Conservation (phyloP, 306 rosid species). For the Vigna unguiculata region DNA sequence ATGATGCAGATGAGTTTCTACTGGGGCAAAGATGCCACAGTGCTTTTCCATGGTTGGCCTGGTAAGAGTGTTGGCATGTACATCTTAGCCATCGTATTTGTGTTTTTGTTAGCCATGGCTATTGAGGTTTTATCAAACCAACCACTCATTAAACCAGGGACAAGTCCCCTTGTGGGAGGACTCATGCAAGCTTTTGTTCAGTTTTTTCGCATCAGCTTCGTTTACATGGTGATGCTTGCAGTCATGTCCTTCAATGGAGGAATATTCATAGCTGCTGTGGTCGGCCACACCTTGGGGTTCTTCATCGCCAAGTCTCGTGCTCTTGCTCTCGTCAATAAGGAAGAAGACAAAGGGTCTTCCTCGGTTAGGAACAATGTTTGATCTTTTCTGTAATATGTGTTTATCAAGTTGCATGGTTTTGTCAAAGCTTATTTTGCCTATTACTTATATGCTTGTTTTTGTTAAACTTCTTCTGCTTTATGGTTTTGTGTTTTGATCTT, state of each 20-base stretch:
- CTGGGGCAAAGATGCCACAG: conserved; percentile 69
- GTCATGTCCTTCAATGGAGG: conserved; percentile 82
- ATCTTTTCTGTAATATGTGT: background rate
- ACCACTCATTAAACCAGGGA: conserved; percentile 37
- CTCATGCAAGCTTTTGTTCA: conserved; percentile 43
- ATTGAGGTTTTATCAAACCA: conserved; percentile 57
- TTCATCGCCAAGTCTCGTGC: conserved; percentile 54
- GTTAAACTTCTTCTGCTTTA: background rate
- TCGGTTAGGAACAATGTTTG: conserved; percentile 31
- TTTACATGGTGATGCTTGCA: conserved; percentile 73
- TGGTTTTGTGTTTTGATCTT: background rate
- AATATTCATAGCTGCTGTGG: conserved; percentile 70
- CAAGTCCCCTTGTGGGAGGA: conserved; percentile 31
- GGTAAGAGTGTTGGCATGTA: conserved; percentile 60
- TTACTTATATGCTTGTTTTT: background rate
- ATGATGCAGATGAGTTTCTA: conserved; percentile 69
- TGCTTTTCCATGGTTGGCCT: conserved; percentile 74
- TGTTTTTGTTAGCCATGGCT: conserved; percentile 56
- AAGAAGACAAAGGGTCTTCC: background rate
- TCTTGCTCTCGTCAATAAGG: conserved; percentile 38
- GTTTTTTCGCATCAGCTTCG: conserved; percentile 52
- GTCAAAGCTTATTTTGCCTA: background rate
- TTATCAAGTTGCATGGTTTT: background rate
- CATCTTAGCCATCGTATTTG: conserved; percentile 61
- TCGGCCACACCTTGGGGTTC: conserved; percentile 73